These are phyloP conservation scores for Gnaphalium uliginosum DNA, from an alignment of 129 eudicot genomes.

Conservation along the genomic window DNA sequence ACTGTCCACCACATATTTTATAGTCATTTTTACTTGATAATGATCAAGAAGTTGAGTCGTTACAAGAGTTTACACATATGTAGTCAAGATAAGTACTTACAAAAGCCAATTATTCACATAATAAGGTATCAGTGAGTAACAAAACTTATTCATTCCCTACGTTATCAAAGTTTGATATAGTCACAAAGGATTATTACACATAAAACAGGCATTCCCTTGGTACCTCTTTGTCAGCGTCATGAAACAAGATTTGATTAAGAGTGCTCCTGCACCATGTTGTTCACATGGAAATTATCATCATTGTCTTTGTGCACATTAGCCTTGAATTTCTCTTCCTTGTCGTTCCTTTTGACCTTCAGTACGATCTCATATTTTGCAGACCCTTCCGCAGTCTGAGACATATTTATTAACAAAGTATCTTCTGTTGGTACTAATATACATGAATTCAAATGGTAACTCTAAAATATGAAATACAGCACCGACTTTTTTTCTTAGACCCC, in stretches of 20 bases:
- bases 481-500: neutral
- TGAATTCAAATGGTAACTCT: neutral
- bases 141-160: neutral
- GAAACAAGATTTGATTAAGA: conserved; percentile 22
- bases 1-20: no score
- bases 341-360: conserved; percentile 75
- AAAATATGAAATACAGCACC: neutral
- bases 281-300: conserved; percentile 65
- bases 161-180: conserved; percentile 17
- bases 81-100: conserved; percentile 9
- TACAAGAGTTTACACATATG: neutral
- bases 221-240: conserved; percentile 10
- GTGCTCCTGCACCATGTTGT: conserved; percentile 51
- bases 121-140: conserved; percentile 13
- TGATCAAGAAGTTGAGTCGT: no score
- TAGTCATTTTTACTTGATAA: no score
- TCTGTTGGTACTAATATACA: neutral
- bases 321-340: conserved; percentile 72
- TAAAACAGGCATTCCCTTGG: neutral
- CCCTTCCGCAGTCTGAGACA: conserved; percentile 51
- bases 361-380: conserved; percentile 65
- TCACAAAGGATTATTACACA: conserved; percentile 31
- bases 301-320: conserved; percentile 79
- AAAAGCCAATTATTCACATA: conserved; percentile 16
- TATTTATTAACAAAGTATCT: neutral